Percentiles rank a stretch among this genome's conserved stretches.
These are phyloP conservation scores for Hypoxylon fragiforme DNA, from an alignment of 495 filamentous ascomycete genomes.

Conservation along the genomic window DNA sequence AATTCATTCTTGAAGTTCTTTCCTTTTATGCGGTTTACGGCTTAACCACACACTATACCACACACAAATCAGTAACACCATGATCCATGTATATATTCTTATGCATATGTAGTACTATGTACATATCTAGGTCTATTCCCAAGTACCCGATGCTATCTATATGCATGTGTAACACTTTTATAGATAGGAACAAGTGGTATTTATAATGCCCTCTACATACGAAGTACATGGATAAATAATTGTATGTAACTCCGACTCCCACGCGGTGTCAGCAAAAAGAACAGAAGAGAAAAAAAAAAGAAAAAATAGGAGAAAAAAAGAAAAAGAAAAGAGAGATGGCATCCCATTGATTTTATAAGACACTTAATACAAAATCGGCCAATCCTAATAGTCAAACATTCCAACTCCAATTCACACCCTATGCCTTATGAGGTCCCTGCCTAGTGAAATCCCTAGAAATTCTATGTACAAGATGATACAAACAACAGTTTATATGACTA, in stretches of 20 bases:
- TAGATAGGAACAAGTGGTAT: no score
- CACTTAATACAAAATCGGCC: constrained; percentile 19
- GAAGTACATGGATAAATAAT: no score
- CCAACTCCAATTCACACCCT: constrained; percentile 12
- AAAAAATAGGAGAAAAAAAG: no score
- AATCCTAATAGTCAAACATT: constrained; percentile 12
- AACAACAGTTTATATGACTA: constrained; percentile 4
- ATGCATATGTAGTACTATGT: no score
- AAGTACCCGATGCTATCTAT: no score
- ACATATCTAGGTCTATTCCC: constrained; percentile 18
- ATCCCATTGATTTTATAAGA: constrained; percentile 22
- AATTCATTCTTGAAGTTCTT: not conserved
- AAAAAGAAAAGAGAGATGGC: not conserved
- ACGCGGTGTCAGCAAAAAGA: no score
- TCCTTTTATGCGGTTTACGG: not conserved
- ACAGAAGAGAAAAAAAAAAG: no score
- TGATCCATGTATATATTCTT: no score
- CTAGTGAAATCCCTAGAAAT: constrained; percentile 5
- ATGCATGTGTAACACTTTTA: no score
- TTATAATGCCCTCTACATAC: no score
- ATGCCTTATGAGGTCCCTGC: constrained; percentile 10
- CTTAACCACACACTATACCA: no score
- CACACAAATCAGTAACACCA: no score
- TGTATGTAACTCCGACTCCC: constrained; percentile 13
- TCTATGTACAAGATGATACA: constrained; percentile 25